phyloP scores from a whole-genome alignment of 2,329 filamentous ascomycete species.

The Zymoseptoria passerinii region DNA sequence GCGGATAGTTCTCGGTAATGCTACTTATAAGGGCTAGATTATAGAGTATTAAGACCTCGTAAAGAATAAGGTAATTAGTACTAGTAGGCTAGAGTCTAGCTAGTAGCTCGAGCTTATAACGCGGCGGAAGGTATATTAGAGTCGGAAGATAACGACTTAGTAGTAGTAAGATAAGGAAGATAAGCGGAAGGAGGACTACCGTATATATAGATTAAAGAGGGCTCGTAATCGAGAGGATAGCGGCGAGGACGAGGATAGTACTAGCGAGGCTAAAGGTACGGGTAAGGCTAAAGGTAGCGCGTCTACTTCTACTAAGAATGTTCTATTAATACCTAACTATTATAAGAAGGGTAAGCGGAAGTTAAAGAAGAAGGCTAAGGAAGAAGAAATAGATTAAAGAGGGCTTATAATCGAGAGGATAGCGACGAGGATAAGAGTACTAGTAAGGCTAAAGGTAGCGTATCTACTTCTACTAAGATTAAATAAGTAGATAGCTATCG shows the following conservation, averaged over 20 bases:
- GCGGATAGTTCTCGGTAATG: background rate
- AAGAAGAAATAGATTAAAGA: background rate
- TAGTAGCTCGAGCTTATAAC: background rate
- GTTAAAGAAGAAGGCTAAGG: too few relatives aligned
- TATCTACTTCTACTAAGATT: too few relatives aligned
- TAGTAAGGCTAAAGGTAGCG: too few relatives aligned
- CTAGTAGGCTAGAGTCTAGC: background rate
- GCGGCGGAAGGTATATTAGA: background rate
- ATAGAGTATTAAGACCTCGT: background rate
- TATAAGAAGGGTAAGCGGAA: too few relatives aligned
- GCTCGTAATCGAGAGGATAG: background rate
- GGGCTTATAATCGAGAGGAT: background rate
- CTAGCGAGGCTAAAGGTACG: background rate
- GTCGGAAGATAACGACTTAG: background rate
- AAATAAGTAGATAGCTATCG: too few relatives aligned
- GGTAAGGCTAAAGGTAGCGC: too few relatives aligned
- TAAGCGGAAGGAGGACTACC: background rate
- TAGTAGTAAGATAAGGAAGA: background rate
- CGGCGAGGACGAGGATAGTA: background rate
- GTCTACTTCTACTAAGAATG: too few relatives aligned
- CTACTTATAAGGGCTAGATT: background rate
- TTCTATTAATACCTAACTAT: too few relatives aligned
- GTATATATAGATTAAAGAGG: background rate
- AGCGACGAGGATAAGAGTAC: background rate
- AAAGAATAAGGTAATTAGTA: background rate